Evolutionary conservation across 2,329 filamentous ascomycete genomes (phyloP), one percentile per base, ranked within the genome.

Genomic region (Fusarium bulbicola): DNA sequence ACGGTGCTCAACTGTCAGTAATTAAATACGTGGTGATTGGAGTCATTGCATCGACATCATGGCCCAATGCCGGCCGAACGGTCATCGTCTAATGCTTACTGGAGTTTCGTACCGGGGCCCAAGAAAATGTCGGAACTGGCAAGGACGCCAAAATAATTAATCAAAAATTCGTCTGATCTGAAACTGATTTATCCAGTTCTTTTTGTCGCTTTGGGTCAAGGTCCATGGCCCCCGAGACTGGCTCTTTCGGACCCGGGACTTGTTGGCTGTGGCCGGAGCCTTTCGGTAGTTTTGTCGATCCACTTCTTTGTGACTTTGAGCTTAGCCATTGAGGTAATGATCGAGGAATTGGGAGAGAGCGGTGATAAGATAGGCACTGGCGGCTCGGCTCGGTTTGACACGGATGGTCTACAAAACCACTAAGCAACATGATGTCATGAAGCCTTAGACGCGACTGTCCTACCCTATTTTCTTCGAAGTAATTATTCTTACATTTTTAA

Each of bases 141-240:
- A 8, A 24, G 16, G 18, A 11, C 16, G n/a, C 6, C 30, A 34
- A 24, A 14, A 8, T 20, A 24, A 20, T 6, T 18, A 24, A 50
- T 11, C 12, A 34, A 34, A 6, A 0, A 15, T 6, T 3, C 16
- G 9, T 3, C 9, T 8, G 4, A 20, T 4, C 12, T 50, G 8
- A 7, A 1, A 15, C 12, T 11, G n/a, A 34, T 20, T 50, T 20
- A 24, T 5, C 12, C n/a, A 8, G 6, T 34, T 11, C 8, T 8
- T 34, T 34, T 11, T 24, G 16, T 50, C 30, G 47, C 16, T 34
- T 50, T 24, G n/a, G 16, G 16, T 24, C 16, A 14, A 24, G 16
- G 30, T 34, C 16, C 12, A 10, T 34, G 16, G 16, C 47, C 30
- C 28, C 30, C 47, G 47, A 50, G 7, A 24, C n/a, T 2, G 5